A percentile compares a stretch with the other conserved stretches of the same genome.
Evolutionary conservation across 106 monocot genomes (phyloP).

Genomic region (Triglochin maritima): DNA sequence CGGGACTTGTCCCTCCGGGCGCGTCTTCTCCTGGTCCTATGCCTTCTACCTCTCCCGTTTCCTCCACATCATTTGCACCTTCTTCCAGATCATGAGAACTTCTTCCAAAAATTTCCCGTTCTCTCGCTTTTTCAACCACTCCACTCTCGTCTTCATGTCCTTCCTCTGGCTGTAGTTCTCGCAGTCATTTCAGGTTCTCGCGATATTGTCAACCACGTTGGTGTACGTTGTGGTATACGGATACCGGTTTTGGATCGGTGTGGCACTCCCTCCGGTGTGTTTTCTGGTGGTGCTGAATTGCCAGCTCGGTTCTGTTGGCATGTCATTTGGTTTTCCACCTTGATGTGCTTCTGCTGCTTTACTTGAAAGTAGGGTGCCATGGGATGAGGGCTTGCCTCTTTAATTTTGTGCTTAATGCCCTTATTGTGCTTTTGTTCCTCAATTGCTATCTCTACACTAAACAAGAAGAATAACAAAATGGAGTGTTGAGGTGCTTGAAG

Average conservation of each 20-base stretch:
- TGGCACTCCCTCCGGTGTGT: slow-evolving; percentile 42
- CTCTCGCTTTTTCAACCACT: slow-evolving; percentile 34
- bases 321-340: slow-evolving; percentile 63
- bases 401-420: slow-evolving; percentile 70
- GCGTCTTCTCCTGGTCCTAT: slow-evolving; percentile 98
- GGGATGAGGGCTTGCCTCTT: slow-evolving; percentile 90
- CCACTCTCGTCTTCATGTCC: slow-evolving; percentile 52
- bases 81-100: slow-evolving; percentile 57
- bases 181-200: slow-evolving; percentile 82
- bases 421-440: slow-evolving; percentile 46
- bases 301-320: slow-evolving; percentile 47
- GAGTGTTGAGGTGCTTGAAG: too few species aligned
- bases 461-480: too few species aligned
- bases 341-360: slow-evolving; percentile 59
- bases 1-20: slow-evolving; percentile 73
- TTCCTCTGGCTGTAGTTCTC: slow-evolving; percentile 99
- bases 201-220: slow-evolving; percentile 60
- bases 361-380: slow-evolving; percentile 61
- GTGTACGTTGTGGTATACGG: slow-evolving; percentile 66
- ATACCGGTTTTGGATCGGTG: slow-evolving; percentile 75
- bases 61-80: slow-evolving; percentile 58
- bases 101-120: neutral
- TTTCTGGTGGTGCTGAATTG: slow-evolving; percentile 41
- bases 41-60: slow-evolving; percentile 80
- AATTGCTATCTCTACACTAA: slow-evolving; percentile 7